Evolutionary conservation across 805 yeast genomes (phyloP), one percentile per base, ranked within the genome.

Genomic region (Wickerhamomyces tratensis): DNA sequence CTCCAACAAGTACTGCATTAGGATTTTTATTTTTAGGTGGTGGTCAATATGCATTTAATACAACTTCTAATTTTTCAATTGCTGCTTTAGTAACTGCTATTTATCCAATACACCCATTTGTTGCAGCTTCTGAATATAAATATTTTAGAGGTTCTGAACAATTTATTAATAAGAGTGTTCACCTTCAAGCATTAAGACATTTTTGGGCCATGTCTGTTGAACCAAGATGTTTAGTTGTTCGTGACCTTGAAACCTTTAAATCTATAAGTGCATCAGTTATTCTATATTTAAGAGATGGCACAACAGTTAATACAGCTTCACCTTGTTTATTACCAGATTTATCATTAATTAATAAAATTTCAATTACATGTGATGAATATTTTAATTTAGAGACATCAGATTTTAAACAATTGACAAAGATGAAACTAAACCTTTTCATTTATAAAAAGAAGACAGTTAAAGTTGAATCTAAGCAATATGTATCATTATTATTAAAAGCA

Each of bases 1-100:
- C 84, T 78, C 85, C 89, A 0, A 68, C 80, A 2, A 86, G 85
- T 52, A 73, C 86, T 67, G 85, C 95, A 0, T 61, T 93, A 35
- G 99, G 99, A 2, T 78, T 91, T 51, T 65, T 91, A 42, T 89
- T 91, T 56, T 59, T 93, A 34, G 96, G 96, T 0, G 93, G 96
- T 2, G 96, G 98, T 0, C 96, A 87, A 57, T 87, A 78, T 59
- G 88, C 95, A 0, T 74, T 93, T 44, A 70, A 76, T 35, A 72
- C 69, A 14, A 51, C 62, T 7, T 74, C 83, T 4, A 72, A 76
- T 43, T 66, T 82, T 52, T 77, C 86, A 2, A 65, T 80, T 42
- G 95, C 89, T 0, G 60, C 82, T 4, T 68, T 93, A 51, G 63
- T 87, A 1, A 73, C 86, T 0, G 72, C 96, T 0, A 66, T 85